A percentile compares a stretch with the other conserved stretches of the same genome.
Conservation (phyloP, 2,329 filamentous ascomycete genomes). For the Proliferodiscus dingleyae region DNA sequence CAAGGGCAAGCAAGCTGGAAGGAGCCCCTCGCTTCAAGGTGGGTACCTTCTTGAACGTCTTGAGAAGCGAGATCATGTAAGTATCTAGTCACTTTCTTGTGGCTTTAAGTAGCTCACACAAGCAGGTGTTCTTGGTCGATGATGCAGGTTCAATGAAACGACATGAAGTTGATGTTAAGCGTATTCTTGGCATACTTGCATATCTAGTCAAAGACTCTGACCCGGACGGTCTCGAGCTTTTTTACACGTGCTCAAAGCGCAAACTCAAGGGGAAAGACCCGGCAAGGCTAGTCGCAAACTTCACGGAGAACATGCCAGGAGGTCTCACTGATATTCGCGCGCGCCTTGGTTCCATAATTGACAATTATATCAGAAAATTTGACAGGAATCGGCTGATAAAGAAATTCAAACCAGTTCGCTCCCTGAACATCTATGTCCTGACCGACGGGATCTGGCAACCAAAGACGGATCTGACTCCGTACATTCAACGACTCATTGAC, state of each 20-base stretch:
- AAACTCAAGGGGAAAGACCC: conserved; percentile 1
- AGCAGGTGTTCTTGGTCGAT: conserved; percentile 15
- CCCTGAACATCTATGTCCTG: not conserved
- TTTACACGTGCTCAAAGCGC: conserved; percentile 3
- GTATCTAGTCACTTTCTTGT: conserved; percentile 15
- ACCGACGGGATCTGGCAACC: not conserved
- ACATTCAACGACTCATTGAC: no score
- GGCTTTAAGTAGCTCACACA: not conserved
- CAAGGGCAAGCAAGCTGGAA: not conserved
- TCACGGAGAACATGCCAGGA: not conserved
- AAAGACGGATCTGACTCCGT: not conserved
- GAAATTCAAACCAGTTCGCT: no score
- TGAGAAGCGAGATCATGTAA: not conserved
- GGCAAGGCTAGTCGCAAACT: not conserved
- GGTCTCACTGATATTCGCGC: no score
- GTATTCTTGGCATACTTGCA: conserved; percentile 10
- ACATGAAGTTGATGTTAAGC: conserved; percentile 8
- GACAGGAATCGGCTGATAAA: no score
- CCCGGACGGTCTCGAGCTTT: conserved; percentile 13
- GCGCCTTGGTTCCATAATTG: no score
- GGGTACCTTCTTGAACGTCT: not conserved
- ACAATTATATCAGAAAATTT: no score
- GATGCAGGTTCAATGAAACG: conserved; percentile 8
- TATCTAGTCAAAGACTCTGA: conserved; percentile 13
- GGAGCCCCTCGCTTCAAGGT: not conserved